phyloP scores from a whole-genome alignment of 257 asterid species.

The Pogostemon cablin region DNA sequence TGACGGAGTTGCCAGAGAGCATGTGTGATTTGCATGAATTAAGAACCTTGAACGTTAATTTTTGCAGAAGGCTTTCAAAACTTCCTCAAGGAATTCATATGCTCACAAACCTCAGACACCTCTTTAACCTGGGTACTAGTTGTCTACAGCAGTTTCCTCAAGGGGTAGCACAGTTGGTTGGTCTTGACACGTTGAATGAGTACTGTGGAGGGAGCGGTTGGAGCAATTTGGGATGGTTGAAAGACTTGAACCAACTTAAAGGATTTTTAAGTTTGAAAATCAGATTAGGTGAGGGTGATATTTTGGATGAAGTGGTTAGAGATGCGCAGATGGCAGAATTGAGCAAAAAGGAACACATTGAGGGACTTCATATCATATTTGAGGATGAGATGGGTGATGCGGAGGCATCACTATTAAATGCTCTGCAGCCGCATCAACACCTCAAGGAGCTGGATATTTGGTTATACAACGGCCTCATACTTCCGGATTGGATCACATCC shows the following conservation, averaged over 20 bases:
- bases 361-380: not conserved
- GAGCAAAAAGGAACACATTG: slow-evolving; percentile 3
- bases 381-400: not conserved
- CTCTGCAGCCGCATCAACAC: slow-evolving; percentile 30
- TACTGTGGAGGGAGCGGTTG: not conserved
- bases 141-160: not conserved
- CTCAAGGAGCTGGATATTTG: not conserved
- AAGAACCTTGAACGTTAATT: slow-evolving; percentile 31
- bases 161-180: slow-evolving; percentile 13
- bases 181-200: slow-evolving; percentile 7
- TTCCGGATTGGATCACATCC: not conserved
- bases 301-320: not conserved
- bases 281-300: not conserved
- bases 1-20: slow-evolving; percentile 33
- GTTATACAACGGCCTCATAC: not conserved
- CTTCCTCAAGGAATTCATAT: slow-evolving; percentile 38
- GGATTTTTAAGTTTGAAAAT: not conserved
- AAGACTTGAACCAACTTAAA: slow-evolving; percentile 22
- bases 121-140: not conserved
- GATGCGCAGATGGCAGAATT: slow-evolving; percentile 33
- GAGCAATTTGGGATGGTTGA: slow-evolving; percentile 24
- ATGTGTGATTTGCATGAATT: not conserved
- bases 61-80: not conserved
- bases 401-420: not conserved
- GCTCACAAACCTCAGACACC: slow-evolving; percentile 36